phyloP scores from a whole-genome alignment of 176 grass and related monocot species.

The Lolium perenne region DNA sequence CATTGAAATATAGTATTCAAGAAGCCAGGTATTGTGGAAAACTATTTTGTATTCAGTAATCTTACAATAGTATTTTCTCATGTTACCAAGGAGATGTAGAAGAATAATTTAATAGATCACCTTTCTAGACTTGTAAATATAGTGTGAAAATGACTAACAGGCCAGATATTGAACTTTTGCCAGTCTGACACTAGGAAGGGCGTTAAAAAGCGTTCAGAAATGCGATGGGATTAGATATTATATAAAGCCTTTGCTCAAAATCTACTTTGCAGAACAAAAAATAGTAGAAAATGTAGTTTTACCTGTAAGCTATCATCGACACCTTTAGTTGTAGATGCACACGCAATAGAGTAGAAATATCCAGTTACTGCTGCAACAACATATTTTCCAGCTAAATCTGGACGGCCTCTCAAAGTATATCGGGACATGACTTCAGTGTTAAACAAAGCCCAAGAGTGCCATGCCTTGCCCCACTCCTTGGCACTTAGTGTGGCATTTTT shows the following conservation, averaged over 20 bases:
- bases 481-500: conserved; percentile 88
- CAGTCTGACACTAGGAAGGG: neutral
- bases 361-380: conserved; percentile 95
- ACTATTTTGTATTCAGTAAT: conserved; percentile 29
- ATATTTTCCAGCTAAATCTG: conserved; percentile 83
- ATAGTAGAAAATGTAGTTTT: conserved; percentile 12
- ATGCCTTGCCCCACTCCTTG: conserved; percentile 94
- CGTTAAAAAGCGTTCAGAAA: conserved; percentile 11
- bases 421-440: conserved; percentile 98
- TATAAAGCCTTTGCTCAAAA: neutral
- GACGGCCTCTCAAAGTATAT: conserved; percentile 72
- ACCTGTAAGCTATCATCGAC: conserved; percentile 98
- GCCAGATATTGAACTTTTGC: neutral
- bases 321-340: conserved; percentile 90
- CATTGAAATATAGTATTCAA: conserved; percentile 24
- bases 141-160: neutral
- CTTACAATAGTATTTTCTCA: conserved; percentile 10
- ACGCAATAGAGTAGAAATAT: conserved; percentile 98
- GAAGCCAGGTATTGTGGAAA: conserved; percentile 3
- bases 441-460: conserved; percentile 97
- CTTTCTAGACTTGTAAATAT: conserved; percentile 5
- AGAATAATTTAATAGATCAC: neutral
- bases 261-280: conserved; percentile 17
- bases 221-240: neutral
- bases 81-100: neutral